Conservation (phyloP, 495 filamentous ascomycete genomes). For the Terfezia boudieri region DNA sequence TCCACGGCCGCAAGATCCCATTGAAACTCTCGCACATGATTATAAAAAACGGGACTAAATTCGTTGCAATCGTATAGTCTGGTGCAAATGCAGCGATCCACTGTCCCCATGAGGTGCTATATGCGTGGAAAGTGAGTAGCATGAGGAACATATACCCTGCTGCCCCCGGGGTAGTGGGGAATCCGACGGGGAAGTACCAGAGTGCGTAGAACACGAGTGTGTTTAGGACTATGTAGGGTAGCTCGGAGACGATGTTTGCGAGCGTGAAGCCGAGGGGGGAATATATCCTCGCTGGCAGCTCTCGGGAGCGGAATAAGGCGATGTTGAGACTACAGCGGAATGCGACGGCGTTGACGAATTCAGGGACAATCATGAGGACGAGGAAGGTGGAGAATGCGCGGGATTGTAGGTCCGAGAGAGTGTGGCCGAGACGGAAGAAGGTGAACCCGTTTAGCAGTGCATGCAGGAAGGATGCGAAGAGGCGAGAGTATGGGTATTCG, state of each 20-base stretch:
- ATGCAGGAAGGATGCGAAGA: slow-evolving; percentile 41
- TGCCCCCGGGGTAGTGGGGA: slow-evolving; percentile 37
- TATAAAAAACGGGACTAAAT: slow-evolving; percentile 55
- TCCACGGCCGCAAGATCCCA: slow-evolving; percentile 44
- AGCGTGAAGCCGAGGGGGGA: slow-evolving; percentile 66
- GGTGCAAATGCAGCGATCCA: slow-evolving; percentile 70
- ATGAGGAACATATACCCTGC: slow-evolving; percentile 69
- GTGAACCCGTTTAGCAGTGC: slow-evolving; percentile 68
- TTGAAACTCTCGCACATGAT: slow-evolving; percentile 56
- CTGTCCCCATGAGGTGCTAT: slow-evolving; percentile 57
- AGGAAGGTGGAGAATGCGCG: slow-evolving; percentile 59
- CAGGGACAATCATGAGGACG: slow-evolving; percentile 51
- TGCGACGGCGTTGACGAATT: slow-evolving; percentile 46
- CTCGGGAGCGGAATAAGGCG: slow-evolving; percentile 50
- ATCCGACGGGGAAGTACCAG: slow-evolving; percentile 61
- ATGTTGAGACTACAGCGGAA: slow-evolving; percentile 64
- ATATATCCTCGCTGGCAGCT: slow-evolving; percentile 58
- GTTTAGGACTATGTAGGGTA: slow-evolving; percentile 44
- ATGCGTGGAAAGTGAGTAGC: slow-evolving; percentile 60
- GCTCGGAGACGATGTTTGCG: slow-evolving; percentile 52
- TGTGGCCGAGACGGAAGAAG: slow-evolving; percentile 51
- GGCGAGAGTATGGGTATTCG: slow-evolving; percentile 47
- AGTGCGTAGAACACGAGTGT: slow-evolving; percentile 46
- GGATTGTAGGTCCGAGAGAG: slow-evolving; percentile 50
- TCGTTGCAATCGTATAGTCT: slow-evolving; percentile 57